Percentiles rank a stretch among this genome's conserved stretches.
These are phyloP conservation scores for Pichia sp. DNA, from an alignment of 1,139 yeast genomes.

Conservation along the genomic window DNA sequence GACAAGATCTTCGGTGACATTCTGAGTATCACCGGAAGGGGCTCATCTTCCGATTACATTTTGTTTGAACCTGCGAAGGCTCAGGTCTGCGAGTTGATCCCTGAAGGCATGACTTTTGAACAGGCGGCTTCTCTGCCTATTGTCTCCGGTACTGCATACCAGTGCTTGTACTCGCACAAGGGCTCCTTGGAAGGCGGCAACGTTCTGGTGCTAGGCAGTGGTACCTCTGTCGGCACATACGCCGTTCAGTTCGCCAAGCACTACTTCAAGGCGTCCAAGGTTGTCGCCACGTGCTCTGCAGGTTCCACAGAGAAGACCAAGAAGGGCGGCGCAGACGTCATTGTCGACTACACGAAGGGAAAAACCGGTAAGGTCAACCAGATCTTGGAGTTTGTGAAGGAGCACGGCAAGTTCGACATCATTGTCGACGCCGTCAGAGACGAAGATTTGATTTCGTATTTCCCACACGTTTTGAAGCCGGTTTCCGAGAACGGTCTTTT, in stretches of 20 bases:
- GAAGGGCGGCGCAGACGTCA: constrained; percentile 21
- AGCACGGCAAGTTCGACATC: constrained; percentile 40
- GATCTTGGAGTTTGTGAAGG: constrained; percentile 33
- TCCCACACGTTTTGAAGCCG: constrained; percentile 20
- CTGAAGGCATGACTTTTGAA: constrained; percentile 42
- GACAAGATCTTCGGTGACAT: constrained; percentile 62
- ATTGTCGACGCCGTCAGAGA: constrained; percentile 27
- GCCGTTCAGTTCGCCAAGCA: constrained; percentile 54
- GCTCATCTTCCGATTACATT: constrained; percentile 49
- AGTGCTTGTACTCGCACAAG: constrained; percentile 27
- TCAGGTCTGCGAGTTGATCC: constrained; percentile 41
- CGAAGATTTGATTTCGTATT: constrained; percentile 14
- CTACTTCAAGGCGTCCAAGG: constrained; percentile 38
- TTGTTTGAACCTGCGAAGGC: constrained; percentile 37
- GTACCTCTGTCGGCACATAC: constrained; percentile 66
- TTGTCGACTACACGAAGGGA: constrained; percentile 27
- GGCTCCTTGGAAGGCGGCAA: constrained; percentile 19
- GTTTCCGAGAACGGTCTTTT: constrained; percentile 30
- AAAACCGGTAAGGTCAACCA: constrained; percentile 32
- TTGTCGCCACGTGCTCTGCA: constrained; percentile 43
- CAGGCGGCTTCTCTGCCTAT: constrained; percentile 60
- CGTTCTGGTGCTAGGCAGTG: constrained; percentile 66
- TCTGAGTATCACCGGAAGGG: constrained; percentile 42
- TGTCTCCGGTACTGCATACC: constrained; percentile 36
- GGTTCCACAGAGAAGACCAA: constrained; percentile 15